phyloP scores from a whole-genome alignment of 2,329 filamentous ascomycete species.

The Peltaster fructicola region DNA sequence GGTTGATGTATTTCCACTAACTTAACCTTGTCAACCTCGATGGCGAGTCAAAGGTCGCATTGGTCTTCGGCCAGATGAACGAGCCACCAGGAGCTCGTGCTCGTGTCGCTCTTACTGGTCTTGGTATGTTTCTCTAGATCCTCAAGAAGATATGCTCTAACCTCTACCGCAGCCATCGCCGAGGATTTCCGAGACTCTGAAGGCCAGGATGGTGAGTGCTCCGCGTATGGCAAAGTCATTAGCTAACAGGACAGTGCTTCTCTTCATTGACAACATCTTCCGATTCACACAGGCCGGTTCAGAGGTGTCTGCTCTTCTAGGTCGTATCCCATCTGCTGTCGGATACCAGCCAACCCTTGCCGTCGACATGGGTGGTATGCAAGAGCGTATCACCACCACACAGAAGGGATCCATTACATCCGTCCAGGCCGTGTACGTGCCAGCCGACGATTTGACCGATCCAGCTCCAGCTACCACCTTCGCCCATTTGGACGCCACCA shows the following conservation, averaged over 20 bases:
- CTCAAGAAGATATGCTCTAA: neutral
- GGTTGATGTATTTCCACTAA: too few species aligned
- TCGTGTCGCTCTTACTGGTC: conserved; percentile 93
- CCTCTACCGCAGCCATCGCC: too few species aligned
- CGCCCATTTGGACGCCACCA: conserved; percentile 99
- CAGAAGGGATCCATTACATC: conserved; percentile 99
- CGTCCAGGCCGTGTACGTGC: conserved; percentile 99
- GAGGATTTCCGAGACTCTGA: conserved; percentile 68
- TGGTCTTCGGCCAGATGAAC: conserved; percentile 99
- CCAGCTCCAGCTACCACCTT: conserved; percentile 98
- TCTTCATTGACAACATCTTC: conserved; percentile 99
- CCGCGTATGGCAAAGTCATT: neutral
- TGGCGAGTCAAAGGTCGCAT: conserved; percentile 96
- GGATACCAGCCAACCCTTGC: conserved; percentile 98
- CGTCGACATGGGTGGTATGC: conserved; percentile 98
- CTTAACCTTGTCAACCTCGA: conserved; percentile 99
- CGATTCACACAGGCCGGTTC: conserved; percentile 99
- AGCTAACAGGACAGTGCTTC: conserved; percentile 46
- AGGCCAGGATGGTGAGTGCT: conserved; percentile 6
- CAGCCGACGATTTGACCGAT: conserved; percentile 99
- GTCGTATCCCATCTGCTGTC: conserved; percentile 99
- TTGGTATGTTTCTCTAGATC: neutral
- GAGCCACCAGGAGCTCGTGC: conserved; percentile 98
- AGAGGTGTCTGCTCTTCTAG: conserved; percentile 96
- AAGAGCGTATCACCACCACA: conserved; percentile 99